phyloP scores from a whole-genome alignment of 2,329 filamentous ascomycete species.

The Talaromyces piceae region DNA sequence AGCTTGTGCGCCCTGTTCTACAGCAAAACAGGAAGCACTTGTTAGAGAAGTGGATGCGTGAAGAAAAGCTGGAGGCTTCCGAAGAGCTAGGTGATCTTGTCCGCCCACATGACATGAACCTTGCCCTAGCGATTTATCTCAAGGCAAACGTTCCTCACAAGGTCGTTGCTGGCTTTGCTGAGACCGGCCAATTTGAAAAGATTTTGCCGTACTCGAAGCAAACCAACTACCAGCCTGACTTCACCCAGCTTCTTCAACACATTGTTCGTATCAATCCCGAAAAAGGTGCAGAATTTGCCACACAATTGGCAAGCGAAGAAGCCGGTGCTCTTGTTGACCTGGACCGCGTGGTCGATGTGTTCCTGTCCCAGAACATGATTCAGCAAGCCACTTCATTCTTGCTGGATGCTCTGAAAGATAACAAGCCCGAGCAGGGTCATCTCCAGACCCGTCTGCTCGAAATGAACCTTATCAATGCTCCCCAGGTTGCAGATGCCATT shows the following conservation, averaged over 20 bases:
- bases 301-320: constrained; percentile 83
- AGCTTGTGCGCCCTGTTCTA: constrained; percentile 86
- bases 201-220: constrained; percentile 86
- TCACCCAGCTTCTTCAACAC: constrained; percentile 83
- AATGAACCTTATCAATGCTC: constrained; percentile 96
- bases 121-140: constrained; percentile 83
- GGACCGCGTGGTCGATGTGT: constrained; percentile 92
- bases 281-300: constrained; percentile 90
- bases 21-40: constrained; percentile 91
- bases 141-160: constrained; percentile 88
- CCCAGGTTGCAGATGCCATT: constrained; percentile 95
- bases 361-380: constrained; percentile 95
- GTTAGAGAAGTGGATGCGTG: constrained; percentile 94
- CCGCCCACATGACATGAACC: constrained; percentile 76
- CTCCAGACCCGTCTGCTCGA: constrained; percentile 91
- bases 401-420: constrained; percentile 88
- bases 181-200: constrained; percentile 94
- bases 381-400: constrained; percentile 98
- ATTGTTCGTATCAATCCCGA: constrained; percentile 87
- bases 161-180: constrained; percentile 88
- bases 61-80: constrained; percentile 91
- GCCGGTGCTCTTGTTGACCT: constrained; percentile 82
- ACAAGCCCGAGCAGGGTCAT: constrained; percentile 85
- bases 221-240: constrained; percentile 88
- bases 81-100: constrained; percentile 95